These are phyloP conservation scores for Eudorina sp. DNA, from an alignment of 139 green algal species.

Conservation along the genomic window DNA sequence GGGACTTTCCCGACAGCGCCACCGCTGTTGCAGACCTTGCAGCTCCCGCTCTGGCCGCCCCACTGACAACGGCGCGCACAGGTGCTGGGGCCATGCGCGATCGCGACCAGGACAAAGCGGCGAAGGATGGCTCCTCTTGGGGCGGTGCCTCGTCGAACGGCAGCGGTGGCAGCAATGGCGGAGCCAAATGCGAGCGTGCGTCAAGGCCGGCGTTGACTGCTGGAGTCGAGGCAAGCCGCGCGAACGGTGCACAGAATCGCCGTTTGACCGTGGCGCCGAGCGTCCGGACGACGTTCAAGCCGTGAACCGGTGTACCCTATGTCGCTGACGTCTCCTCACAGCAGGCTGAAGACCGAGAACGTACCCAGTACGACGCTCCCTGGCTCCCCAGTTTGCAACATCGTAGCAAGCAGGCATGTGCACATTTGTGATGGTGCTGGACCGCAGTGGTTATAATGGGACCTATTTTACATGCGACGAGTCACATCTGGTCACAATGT, in stretches of 20 bases:
- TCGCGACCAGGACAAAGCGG: slow-evolving; percentile 37
- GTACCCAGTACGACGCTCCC: too few relatives aligned
- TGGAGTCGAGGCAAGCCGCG: too few relatives aligned
- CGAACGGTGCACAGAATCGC: not conserved
- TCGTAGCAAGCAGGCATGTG: too few relatives aligned
- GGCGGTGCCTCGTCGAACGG: not conserved
- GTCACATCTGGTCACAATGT: too few relatives aligned
- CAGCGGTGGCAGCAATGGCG: not conserved
- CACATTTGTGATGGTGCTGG: too few relatives aligned
- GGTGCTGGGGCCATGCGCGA: not conserved
- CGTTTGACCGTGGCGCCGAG: not conserved
- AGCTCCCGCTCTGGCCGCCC: not conserved
- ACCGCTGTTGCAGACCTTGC: not conserved
- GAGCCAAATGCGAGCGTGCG: too few relatives aligned
- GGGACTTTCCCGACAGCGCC: not conserved
- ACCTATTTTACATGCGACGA: too few relatives aligned
- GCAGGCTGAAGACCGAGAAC: too few relatives aligned
- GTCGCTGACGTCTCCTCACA: too few relatives aligned
- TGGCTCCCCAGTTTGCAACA: too few relatives aligned
- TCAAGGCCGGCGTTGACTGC: too few relatives aligned
- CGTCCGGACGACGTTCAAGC: not conserved
- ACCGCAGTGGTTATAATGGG: too few relatives aligned
- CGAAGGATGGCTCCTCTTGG: not conserved
- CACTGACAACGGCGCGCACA: not conserved
- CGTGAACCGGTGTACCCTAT: not conserved